Evolutionary conservation across 2,329 filamentous ascomycete genomes (phyloP), one percentile per base, ranked within the genome.

Genomic region (Fusarium haematococcum): DNA sequence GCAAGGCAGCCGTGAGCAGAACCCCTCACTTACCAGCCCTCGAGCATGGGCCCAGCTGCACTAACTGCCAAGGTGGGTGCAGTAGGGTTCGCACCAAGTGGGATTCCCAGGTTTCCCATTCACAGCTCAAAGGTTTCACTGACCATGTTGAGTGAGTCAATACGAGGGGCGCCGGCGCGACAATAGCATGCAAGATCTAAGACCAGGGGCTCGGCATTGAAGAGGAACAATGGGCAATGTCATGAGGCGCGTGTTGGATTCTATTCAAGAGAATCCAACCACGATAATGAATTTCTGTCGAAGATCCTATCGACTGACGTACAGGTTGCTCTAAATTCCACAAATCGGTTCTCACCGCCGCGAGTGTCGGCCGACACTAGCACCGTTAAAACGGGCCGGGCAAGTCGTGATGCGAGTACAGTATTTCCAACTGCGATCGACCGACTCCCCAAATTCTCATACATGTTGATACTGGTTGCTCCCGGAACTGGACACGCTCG

Each of bases 21-120:
- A 58, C 35, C 56, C 33, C 33, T 39, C 33, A 39, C 35, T 27
- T 58, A 41, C 37, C 23, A 30, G 23, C 20, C 35, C 35, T 30
- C 23, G 32, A 37, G 25, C 56, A 58, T 58, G 56, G 33, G 20
- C 27, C 56, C 10, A 58, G 35, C 23, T 58, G 25, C 56, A 35
- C 56, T 58, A 58, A 41, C 23, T 39, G 56, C 23, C 56, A 58
- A 58, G 56, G 56, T 39, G 56, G 56, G 23, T 58, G 56, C 23
- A 58, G 56, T 58, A 39, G 56, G 33, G 56, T n/a, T 37, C 11
- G 33, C 56, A 14, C 37, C 35, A 59, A 41, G 57, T 43, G 57
- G 57, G 25, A 59, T 59, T 16, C 39, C 37, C 16, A 27, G 18
- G 37, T 35, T 41, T 39, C 25, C 32, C 57, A 30, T 25, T 41